These are phyloP conservation scores for Verbena officinalis DNA, from an alignment of 257 asterid genomes.

Conservation along the genomic window DNA sequence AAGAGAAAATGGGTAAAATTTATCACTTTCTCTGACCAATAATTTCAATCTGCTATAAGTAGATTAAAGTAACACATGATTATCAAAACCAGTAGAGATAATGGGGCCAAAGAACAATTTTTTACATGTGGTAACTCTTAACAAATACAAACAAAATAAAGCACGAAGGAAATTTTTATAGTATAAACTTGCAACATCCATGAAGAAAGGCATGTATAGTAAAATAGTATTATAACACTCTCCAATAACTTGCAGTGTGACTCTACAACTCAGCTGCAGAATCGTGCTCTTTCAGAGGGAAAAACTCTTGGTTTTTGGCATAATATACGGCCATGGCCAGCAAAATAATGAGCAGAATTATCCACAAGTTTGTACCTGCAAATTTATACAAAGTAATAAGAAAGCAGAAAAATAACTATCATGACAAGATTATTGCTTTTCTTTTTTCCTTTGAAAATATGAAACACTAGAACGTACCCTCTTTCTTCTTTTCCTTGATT, in stretches of 20 bases:
- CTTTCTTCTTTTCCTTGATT: constrained; percentile 57
- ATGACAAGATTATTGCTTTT: background rate
- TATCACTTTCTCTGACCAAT: too few relatives aligned
- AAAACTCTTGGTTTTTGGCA: constrained; percentile 36
- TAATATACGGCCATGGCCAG: constrained; percentile 61
- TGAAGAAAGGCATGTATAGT: too few relatives aligned
- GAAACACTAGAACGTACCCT: constrained; percentile 44
- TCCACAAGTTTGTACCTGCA: constrained; percentile 74
- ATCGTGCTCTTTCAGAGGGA: constrained; percentile 37
- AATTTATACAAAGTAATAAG: constrained; percentile 15
- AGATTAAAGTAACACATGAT: background rate
- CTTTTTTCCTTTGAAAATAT: background rate
- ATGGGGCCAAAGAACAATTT: background rate
- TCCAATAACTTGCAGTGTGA: constrained; percentile 11
- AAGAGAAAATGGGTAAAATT: too few relatives aligned
- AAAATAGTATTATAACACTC: background rate
- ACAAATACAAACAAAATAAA: too few relatives aligned
- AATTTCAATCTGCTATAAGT: too few relatives aligned
- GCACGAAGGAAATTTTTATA: background rate
- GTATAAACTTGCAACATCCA: background rate
- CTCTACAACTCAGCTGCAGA: constrained; percentile 12
- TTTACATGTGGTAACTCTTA: too few relatives aligned
- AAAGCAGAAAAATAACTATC: background rate
- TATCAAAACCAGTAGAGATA: background rate
- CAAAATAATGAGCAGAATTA: constrained; percentile 51